Evolutionary conservation across 176 grass and related monocot genomes (phyloP), one percentile per base, ranked within the genome.

Genomic region (Typha latifolia): DNA sequence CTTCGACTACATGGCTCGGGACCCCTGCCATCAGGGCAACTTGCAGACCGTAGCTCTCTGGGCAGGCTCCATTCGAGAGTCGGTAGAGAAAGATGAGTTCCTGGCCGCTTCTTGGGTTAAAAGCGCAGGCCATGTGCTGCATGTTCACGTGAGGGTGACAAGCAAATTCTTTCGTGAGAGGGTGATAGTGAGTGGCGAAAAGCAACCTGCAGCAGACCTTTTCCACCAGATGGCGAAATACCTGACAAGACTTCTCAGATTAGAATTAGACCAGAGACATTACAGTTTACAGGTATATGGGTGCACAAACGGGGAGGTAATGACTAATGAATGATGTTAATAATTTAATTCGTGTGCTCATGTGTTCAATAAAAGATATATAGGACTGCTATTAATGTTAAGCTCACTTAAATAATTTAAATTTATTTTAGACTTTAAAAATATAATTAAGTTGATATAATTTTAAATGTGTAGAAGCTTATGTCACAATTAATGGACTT

Each of bases 101-200:
- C 64, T 26, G 1, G 5, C 77, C 52, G 26, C 73, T 69, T 24
- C 24, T 89, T 70, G 80, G 69, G 62, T 69, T 75, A 66, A 89
- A 83, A 77, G 90, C 64, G 70, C 85, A 91, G 68, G 85, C 85
- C 93, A 96, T 96, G 72, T 96, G 93, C 37, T 96, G 87, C 51
- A 96, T 75, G 72, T 75, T 89, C 49, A 96, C 85, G 22, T 69
- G 71, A 74, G 93, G 93, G 61, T 96, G 93, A 3, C 80, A 84
- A 22, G 80, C 93, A 16, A 96, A 96, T 78, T 96, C 93, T 75
- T 91, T 91, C 18, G 93, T 89, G 34, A 91, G 85, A 65, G 93
- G 70, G 52, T 96, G 93, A 72, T 96, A 96, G 72, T 96, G 93
- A 0, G 88, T 96, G 19, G 93, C 93, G 32, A 96, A 96, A 51